Evolutionary conservation across 1,139 yeast species (phyloP).

Genomic region (Cylindricascospora bacillispora): DNA sequence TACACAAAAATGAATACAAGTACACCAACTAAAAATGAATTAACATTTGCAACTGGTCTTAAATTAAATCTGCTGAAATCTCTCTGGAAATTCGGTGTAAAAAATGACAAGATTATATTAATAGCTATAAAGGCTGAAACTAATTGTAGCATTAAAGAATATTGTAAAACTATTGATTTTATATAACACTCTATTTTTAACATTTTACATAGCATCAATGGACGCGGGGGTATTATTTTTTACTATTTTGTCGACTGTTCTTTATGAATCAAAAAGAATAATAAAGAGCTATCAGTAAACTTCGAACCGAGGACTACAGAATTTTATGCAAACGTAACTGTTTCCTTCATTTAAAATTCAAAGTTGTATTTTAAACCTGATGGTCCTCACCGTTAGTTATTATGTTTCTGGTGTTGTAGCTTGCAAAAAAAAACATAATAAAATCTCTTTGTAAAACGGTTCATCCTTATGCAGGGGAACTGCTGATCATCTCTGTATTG

Average conservation of each 20-base stretch:
- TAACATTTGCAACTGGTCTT: conserved; percentile 12
- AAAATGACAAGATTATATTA: conserved; percentile 11
- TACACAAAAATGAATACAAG: conserved; percentile 6
- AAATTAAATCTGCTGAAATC: conserved; percentile 15
- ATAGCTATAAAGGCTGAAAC: conserved; percentile 15
- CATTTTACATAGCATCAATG: too few relatives aligned
- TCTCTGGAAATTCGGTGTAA: conserved; percentile 18
- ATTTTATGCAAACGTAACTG: too few relatives aligned
- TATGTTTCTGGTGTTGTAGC: conserved; percentile 2
- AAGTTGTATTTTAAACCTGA: too few relatives aligned
- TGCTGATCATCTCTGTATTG: conserved; percentile 95
- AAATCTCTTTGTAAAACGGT: conserved; percentile 91
- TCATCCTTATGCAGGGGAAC: conserved; percentile 96
- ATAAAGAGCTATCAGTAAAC: too few relatives aligned
- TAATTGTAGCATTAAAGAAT: conserved; percentile 14
- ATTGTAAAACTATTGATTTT: conserved; percentile 9
- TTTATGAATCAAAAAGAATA: too few relatives aligned
- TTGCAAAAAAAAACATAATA: conserved; percentile 42
- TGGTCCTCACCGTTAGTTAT: too few relatives aligned
- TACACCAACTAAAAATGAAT: conserved; percentile 1
- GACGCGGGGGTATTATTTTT: too few relatives aligned
- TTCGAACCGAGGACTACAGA: too few relatives aligned
- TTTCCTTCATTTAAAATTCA: too few relatives aligned
- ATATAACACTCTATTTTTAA: too few relatives aligned
- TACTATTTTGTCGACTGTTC: too few relatives aligned